Evolutionary conservation across 345 rosid genomes (phyloP).

Genomic region (Aurinia saxatilis): DNA sequence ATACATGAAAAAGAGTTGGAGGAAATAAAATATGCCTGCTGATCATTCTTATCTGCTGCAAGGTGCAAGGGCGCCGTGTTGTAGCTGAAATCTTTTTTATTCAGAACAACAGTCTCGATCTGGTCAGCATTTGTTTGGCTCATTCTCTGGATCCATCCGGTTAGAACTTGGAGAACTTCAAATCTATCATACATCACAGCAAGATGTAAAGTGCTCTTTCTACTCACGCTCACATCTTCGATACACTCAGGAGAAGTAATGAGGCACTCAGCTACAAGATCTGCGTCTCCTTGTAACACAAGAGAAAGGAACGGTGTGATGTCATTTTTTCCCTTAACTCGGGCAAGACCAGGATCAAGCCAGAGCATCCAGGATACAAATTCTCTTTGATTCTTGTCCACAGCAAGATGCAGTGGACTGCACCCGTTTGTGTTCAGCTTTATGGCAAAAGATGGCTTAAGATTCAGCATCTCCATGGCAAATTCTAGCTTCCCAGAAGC

Average conservation of each 20-base stretch:
- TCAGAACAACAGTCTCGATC: not conserved
- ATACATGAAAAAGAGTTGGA: too few species aligned
- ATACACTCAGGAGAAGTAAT: not conserved
- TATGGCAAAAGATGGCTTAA: conserved; percentile 26
- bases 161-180: conserved; percentile 5
- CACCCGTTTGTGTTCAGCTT: conserved; percentile 17
- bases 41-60: conserved; percentile 17
- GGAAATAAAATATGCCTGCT: too few species aligned
- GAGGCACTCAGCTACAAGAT: conserved; percentile 2
- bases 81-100: not conserved
- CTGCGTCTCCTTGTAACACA: not conserved
- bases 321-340: conserved; percentile 14
- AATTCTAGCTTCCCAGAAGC: not conserved
- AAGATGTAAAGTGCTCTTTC: conserved; percentile 11
- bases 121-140: not conserved
- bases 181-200: conserved; percentile 1
- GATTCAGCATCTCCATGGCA: conserved; percentile 19
- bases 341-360: not conserved
- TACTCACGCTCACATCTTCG: not conserved
- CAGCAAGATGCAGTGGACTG: conserved; percentile 26
- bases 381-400: not conserved
- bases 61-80: conserved; percentile 17
- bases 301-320: conserved; percentile 11
- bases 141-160: conserved; percentile 4
- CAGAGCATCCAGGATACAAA: not conserved